Evolutionary conservation across 768 basidiomycete species (phyloP), one percentile per base, ranked within the genome.

Genomic region (Trametopsis cervina): DNA sequence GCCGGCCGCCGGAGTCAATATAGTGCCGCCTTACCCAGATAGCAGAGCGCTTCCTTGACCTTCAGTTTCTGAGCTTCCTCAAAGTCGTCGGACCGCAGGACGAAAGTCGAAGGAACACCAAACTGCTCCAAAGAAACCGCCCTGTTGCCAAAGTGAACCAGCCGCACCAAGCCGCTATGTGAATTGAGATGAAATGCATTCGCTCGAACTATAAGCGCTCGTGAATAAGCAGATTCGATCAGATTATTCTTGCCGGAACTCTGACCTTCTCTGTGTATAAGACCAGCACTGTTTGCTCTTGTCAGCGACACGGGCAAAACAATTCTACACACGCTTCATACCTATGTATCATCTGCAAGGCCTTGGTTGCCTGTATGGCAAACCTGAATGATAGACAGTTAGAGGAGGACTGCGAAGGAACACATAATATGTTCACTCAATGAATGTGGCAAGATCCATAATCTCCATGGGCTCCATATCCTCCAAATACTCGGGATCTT

Each of bases 71-170:
- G 78, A 3, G 65, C 61, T 57, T 84, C 82, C 50, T 78, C 81
- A 47, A 75, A 74, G 13, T 61, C 62, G 37, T 68, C 66, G 11
- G 67, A 61, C 18, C 73, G 74, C 23, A 86, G 61, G 3, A 86
- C 85, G 25, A 86, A 74, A 2, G 77, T 75, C 0, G 83, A 85
- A 1, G 84, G 84, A 1, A 83, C 84, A 2, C 84, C 83, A 49
- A 76, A 81, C 53, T 75, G 78, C 61, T 86, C 84, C 11, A 86
- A 64, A 10, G 84, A 85, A 20, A 85, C 71, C 2, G 83, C 77
- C 13, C 84, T 77, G 62, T 88, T 86, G 17, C 85, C 83, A 53
- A 83, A 85, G 57, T 88, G 85, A 20, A 83, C 80, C 45, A 85
- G 69, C 1, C 83, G 76, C 23, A 86, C 84, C 35, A 78, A 70